Base-by-base conservation (phyloP, 495 filamentous ascomycete genomes). In the Glutinoglossum americanum region DNA sequence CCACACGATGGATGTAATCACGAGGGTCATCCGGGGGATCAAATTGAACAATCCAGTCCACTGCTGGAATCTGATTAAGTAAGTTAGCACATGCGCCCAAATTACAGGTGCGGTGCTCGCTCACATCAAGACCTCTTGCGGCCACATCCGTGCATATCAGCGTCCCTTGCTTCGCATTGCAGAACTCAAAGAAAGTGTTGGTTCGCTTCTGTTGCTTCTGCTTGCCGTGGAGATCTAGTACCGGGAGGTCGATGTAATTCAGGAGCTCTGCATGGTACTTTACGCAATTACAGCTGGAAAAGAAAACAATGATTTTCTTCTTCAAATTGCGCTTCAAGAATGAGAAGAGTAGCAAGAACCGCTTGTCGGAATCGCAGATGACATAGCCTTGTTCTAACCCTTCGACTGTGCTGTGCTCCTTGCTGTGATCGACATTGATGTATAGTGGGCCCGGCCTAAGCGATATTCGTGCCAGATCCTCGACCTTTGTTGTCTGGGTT, bases 281-380 rank as follows among this genome's bases (percentile, higher is more conserved):
- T 57, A 97, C 92, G 55, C 83, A 89, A 62, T 85, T 87, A 65
- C 92, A 97, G 67, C 84, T 89, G 41, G 83, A 89, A 70, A 94
- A 85, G 74, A 98, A 96, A 44, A 98, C 90, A 61, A 98, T 94
- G 61, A 94, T 83, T 74, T 96, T 97, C 77, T 95, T 97, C 67
- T 83, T 83, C 63, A 83, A 74, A 70, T 84, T 87, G 63, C 82
- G 80, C 73, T 95, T 94, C 37, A 98, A 73, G 76, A 98, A 97
- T 0, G 89, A 89, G 74, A 97, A 98, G 48, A 98, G 78, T 9
- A 98, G 76, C 15, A 94, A 70, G 74, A 98, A 98, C 35, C 92
- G 81, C 70, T 93, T 85, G 67, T 97, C 90, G 2, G 86, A 82
- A 54, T 94, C 87, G 67, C 89, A 94, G 54, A 95, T 71, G 19